Evolutionary conservation across 495 filamentous ascomycete genomes (phyloP), one percentile per base, ranked within the genome.

Genomic region (Podospora pseudocomata): DNA sequence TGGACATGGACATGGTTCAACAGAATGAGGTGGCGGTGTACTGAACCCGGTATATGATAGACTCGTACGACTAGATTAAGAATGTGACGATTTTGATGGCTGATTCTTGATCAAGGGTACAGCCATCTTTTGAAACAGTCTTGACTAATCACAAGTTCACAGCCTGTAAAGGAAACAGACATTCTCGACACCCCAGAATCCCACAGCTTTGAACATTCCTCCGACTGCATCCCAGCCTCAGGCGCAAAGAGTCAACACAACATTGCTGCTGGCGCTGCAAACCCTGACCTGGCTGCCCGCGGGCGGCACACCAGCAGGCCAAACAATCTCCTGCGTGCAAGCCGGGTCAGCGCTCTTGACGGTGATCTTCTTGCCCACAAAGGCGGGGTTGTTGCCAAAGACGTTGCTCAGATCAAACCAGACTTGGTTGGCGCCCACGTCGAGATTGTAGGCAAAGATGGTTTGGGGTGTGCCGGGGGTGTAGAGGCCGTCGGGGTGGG

Each of bases 351-450:
- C 74, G 53, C 82, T 82, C 3, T 73, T 67, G 16, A 85, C 78
- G 5, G 68, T 72, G 18, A 88, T 28, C 26, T 78, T 72, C 5
- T 77, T 68, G 6, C 84, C 86, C n/a, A 74, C 75, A 69, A 88
- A 88, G 9, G 83, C 76, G 9, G 39, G 39, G 39, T 49, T 49
- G 63, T 86, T 81, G 5, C 86, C 86, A 54, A 86, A 87, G 54
- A 88, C 84, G 68, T 81, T 78, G 59, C 77, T 82, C 65, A 88
- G 74, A 65, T 88, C 86, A 68, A 87, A 88, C 82, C 81, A 88
- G 60, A 87, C 71, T 18, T 74, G 73, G 66, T 49, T 72, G 62
- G 79, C 79, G 39, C 13, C 39, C 39, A 49, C 39, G 63, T 85
- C 82, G 32, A 88, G 78, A 61, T 80, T 81, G 72, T 87, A 87